These are phyloP conservation scores for Ceratocystis harringtonii DNA, from an alignment of 2,329 filamentous ascomycete species.

Conservation along the genomic window DNA sequence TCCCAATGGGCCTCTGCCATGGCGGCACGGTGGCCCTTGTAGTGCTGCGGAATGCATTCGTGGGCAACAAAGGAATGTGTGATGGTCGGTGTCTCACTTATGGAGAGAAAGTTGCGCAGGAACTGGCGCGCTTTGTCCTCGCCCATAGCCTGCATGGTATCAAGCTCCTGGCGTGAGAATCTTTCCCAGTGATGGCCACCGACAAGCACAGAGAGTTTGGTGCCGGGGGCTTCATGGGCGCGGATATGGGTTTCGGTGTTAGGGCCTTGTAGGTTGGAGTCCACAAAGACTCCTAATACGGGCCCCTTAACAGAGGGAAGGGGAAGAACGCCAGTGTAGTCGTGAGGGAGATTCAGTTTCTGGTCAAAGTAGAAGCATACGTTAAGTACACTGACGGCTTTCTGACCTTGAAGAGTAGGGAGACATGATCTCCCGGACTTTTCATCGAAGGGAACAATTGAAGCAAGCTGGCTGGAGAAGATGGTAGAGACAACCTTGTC, in stretches of 20 bases:
- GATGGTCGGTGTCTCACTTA: slow-evolving; percentile 39
- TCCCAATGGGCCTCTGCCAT: slow-evolving; percentile 43
- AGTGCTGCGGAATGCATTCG: slow-evolving; percentile 83
- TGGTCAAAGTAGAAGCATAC: slow-evolving; percentile 76
- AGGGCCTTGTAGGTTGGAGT: slow-evolving; percentile 43
- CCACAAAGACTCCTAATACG: slow-evolving; percentile 83
- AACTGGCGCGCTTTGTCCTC: slow-evolving; percentile 59
- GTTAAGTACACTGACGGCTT: slow-evolving; percentile 71
- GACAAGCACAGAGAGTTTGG: slow-evolving; percentile 86
- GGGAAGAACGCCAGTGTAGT: slow-evolving; percentile 84
- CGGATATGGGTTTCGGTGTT: slow-evolving; percentile 32
- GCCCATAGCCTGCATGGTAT: slow-evolving; percentile 56
- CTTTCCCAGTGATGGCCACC: slow-evolving; percentile 81
- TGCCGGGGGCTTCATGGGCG: slow-evolving; percentile 40
- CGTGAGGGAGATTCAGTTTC: slow-evolving; percentile 43
- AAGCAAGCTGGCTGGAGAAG: slow-evolving; percentile 32
- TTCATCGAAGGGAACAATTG: slow-evolving; percentile 19
- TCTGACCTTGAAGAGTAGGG: slow-evolving; percentile 36
- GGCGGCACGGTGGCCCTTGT: slow-evolving; percentile 55
- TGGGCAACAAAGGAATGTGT: slow-evolving; percentile 42
- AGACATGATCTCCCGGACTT: slow-evolving; percentile 25
- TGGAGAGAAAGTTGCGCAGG: slow-evolving; percentile 35
- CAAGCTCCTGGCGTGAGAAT: slow-evolving; percentile 41
- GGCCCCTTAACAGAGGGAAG: slow-evolving; percentile 64
- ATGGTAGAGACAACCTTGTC: slow-evolving; percentile 53